A percentile compares a stretch with the other conserved stretches of the same genome.
Conservation (phyloP, 2,329 filamentous ascomycete species). For the Nigrospora oryzae region DNA sequence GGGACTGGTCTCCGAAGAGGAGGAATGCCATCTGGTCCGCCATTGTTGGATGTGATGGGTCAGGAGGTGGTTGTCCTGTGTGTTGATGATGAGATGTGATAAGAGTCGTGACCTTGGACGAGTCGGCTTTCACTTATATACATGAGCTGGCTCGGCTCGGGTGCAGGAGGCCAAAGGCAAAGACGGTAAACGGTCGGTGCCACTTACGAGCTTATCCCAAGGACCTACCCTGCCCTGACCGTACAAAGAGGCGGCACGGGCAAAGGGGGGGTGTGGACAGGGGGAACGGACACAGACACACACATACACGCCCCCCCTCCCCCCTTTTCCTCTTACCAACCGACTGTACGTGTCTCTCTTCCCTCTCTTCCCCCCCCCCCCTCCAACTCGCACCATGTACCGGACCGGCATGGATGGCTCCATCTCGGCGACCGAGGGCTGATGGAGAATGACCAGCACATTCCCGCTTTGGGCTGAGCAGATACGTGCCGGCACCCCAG, state of each 20-base stretch:
- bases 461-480: conserved; percentile 23
- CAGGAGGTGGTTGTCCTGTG: conserved; percentile 7
- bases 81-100: conserved; percentile 8
- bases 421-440: conserved; percentile 35
- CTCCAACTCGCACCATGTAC: conserved; percentile 18
- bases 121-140: conserved; percentile 19
- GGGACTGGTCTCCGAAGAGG: conserved; percentile 65
- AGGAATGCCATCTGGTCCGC: conserved; percentile 43
- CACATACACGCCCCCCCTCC: conserved; percentile 14
- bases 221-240: not conserved
- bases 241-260: not conserved
- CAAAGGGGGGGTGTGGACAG: not conserved
- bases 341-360: too few species aligned
- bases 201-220: conserved; percentile 3
- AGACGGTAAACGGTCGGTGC: conserved; percentile 14
- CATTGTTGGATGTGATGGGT: conserved; percentile 26
- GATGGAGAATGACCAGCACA: conserved; percentile 25
- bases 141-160: conserved; percentile 4
- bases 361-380: conserved; percentile 12
- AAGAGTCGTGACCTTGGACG: conserved; percentile 6
- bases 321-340: too few species aligned
- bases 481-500: not conserved
- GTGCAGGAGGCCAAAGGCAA: conserved; percentile 8
- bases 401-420: conserved; percentile 25
- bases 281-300: conserved; percentile 7